Conservation (phyloP, 495 filamentous ascomycete genomes). For the Stereocaulon alpinum region DNA sequence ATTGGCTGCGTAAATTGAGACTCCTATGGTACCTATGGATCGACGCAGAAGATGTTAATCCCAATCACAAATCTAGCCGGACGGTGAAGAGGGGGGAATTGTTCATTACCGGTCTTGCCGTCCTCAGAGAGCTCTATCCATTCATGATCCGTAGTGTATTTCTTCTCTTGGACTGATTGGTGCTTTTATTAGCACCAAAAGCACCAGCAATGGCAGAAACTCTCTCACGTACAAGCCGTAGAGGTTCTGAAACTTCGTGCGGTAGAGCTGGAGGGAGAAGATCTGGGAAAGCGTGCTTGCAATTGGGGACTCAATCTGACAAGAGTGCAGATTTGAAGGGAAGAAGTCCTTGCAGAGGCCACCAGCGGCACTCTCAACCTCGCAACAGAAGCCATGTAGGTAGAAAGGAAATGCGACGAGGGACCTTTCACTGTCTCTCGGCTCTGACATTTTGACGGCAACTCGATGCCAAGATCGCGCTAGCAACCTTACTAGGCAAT, state of each 20-base stretch:
- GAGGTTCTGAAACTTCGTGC: conserved; percentile 17
- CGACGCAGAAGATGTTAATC: too few relatives aligned
- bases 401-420: background rate
- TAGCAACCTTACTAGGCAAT: conserved; percentile 9
- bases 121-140: conserved; percentile 83
- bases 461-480: background rate
- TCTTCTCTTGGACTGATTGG: conserved; percentile 49
- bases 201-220: background rate
- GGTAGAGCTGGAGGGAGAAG: background rate
- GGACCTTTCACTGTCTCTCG: background rate
- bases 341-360: background rate
- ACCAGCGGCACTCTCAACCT: conserved; percentile 10
- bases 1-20: conserved; percentile 81
- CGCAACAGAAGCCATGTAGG: conserved; percentile 15
- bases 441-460: background rate
- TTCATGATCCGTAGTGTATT: conserved; percentile 95
- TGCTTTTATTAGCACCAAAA: conserved; percentile 5
- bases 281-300: background rate
- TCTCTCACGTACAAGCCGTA: conserved; percentile 10
- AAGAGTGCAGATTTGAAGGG: background rate
- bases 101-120: conserved; percentile 45
- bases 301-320: conserved; percentile 5
- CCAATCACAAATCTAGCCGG: background rate
- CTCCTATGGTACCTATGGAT: conserved; percentile 62
- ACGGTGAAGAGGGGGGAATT: background rate